Base-by-base conservation (phyloP, 495 filamentous ascomycete species). In the Xylaria intraflava region DNA sequence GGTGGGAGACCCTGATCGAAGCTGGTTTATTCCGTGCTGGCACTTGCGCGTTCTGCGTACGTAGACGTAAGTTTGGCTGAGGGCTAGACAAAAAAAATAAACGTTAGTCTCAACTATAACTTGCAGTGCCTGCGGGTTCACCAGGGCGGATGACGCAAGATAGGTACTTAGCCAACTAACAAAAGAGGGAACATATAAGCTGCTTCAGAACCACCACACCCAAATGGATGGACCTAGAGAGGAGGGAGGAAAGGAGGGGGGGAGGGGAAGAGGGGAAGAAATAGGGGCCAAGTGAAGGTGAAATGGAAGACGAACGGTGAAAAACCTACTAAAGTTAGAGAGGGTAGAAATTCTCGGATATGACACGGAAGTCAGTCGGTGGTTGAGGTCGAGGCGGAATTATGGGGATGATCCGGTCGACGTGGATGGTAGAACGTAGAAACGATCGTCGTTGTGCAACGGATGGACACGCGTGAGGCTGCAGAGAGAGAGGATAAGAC, bases 11-110 rank as follows among this genome's bases (percentile, higher is more conserved):
- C 35, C 23, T 11, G 22, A 46, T 22, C 31, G 19, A 53, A 39
- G 42, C 33, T 41, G 42, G 23, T 38, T 24, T 53, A 29, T 36
- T 19, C 22, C 23, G 22, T 14, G 20, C 31, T 24, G 20, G 39
- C 31, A 46, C 40, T 46, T 53, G 50, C 41, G 41, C 40, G 41
- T 53, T 38, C 50, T 22, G 6, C 41, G 41, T 52, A 44, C 22
- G 30, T 31, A 39, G 31, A 39, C 40, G 42, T 46, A 46, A 30
- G 20, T 31, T 53, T 31, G 27, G 23, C 24, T 12, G 33, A 24
- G 14, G 14, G 29, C 23, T 17, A 17, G 29, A 11, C 14, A 17
- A n/a, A 39, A 45, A 40, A 39, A 45, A 40, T 40, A 46, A 31
- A 26, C 33, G 51, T 30, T 31, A 6, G 35, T 44, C 46, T 22